Base-by-base conservation (phyloP, 345 rosid species). In the Ceriops decandra region DNA sequence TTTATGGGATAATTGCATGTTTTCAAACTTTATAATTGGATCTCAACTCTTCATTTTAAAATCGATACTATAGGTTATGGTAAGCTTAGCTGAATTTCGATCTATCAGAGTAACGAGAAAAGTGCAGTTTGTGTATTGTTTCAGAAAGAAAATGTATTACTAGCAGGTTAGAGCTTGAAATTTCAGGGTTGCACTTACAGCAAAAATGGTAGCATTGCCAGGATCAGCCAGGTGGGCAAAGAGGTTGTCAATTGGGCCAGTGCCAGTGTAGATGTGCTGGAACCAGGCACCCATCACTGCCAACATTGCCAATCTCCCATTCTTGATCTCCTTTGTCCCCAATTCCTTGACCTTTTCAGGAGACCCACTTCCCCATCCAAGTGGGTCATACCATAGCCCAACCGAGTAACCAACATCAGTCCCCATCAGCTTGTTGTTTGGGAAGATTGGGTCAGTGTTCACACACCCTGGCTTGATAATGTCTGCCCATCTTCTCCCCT, bases 201-300 rank as follows among this genome's bases (percentile, higher is more conserved):
- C 85, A 74, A 93, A 95, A 79, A 91, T 58, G 9, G 88, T 95
- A 68, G 97, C 99, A 52, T 95, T 96, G 36, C 99, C 99, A 42
- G 96, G 99, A 82, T 95, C 97, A 59, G 95, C 87, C 20, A 95
- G 97, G 80, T 95, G 99, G 35, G 96, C 96, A 64, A 90, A 91
- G 67, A 95, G 90, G 72, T 95, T 95, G 74, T 91, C 99, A 26
- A 95, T 91, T 10, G 99, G 99, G 51, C 99, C 99, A 30, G 96
- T 86, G 19, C 97, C 96, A 0, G 97, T 91, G 88, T 95, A 95
- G 61, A 95, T 87, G 69, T 95, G 99, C 78, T 95, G 97, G 85
- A 95, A 95, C 97, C 99, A 91, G 10, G 97, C 99, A 42, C 99
- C 99, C 88, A 95, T 90, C 70, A 95, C 99, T 46, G 99, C 96